Base-by-base conservation (phyloP, 2,329 filamentous ascomycete genomes). In the Dothistroma septosporum region DNA sequence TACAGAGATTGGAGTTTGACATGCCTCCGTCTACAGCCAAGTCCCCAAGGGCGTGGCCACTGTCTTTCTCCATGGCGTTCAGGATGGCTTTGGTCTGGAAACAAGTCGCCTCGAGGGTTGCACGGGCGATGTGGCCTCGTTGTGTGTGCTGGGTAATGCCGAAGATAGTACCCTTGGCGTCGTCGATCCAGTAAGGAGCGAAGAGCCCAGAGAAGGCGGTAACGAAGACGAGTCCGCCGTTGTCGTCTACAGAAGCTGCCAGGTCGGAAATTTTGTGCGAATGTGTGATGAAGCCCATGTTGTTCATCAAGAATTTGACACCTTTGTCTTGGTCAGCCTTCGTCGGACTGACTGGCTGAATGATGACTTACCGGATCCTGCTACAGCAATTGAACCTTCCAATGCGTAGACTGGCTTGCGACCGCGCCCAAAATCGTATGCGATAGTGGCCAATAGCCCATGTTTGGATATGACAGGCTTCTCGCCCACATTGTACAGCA, bases 101-200 rank as follows among this genome's bases (percentile, higher is more conserved):
- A 78, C 92, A 96, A 41, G 90, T 92, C 4, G 92, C 91, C 77
- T 96, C 92, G 57, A 96, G 85, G 0, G 92, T 96, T 37, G 92
- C 92, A 62, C 92, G 87, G 49, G 91, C 91, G 69, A 96, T 91
- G 74, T 96, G 92, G 16, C 90, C 90, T 68, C 87, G 87, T 72
- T 91, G 83, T 0, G 92, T 96, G 77, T 92, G 88, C 69, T 92
- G 69, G 32, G 73, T 73, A 58, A 72, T 71, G 33, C 71, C 69
- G 61, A 75, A 67, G 57, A 94, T 85, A 6, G 92, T 96, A 61
- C 92, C 92, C 74, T 92, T 89, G 21, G 91, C 91, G 76, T 95
- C 90, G 72, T 96, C 91, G 63, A 96, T 93, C 92, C 92, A 96
- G 76, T 96, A 96, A 0, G 92, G 92, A 0, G 92, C 92, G 73